A percentile compares a stretch with the other conserved stretches of the same genome.
Evolutionary conservation across 2,329 filamentous ascomycete genomes (phyloP).

Genomic region (Nemania sp.): DNA sequence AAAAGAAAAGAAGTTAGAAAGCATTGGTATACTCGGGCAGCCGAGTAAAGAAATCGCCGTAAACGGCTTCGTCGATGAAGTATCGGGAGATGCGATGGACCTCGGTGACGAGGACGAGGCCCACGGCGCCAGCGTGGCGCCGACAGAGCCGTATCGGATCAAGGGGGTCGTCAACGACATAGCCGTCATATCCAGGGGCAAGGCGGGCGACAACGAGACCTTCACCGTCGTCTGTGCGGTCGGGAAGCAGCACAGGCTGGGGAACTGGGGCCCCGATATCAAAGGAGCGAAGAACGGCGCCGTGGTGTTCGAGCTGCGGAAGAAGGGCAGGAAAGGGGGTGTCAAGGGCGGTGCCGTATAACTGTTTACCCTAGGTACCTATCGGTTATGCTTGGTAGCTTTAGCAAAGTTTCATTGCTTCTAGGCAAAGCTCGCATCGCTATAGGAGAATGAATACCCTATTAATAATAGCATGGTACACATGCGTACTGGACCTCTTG

Average conservation of each 20-base stretch:
- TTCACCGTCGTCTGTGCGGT: slow-evolving; percentile 85
- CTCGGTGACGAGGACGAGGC: slow-evolving; percentile 31
- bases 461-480: not conserved
- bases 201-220: slow-evolving; percentile 72
- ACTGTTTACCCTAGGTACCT: no score
- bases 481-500: no score
- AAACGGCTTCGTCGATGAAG: slow-evolving; percentile 32
- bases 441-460: slow-evolving; percentile 11
- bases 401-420: not conserved
- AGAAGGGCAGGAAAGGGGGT: slow-evolving; percentile 11
- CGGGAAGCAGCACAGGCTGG: slow-evolving; percentile 83
- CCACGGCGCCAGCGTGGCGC: slow-evolving; percentile 14
- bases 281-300: slow-evolving; percentile 75
- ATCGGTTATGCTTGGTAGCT: no score
- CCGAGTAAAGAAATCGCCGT: slow-evolving; percentile 22
- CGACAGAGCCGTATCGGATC: slow-evolving; percentile 44
- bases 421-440: not conserved
- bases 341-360: not conserved
- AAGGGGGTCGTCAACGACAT: slow-evolving; percentile 88
- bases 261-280: slow-evolving; percentile 71
- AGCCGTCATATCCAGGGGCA: slow-evolving; percentile 79
- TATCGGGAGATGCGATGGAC: slow-evolving; percentile 31
- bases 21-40: slow-evolving; percentile 68
- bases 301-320: slow-evolving; percentile 78
- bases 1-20: slow-evolving; percentile 79